Evolutionary conservation across 2,329 filamentous ascomycete species (phyloP).

Genomic region (Ascochyta fabae): DNA sequence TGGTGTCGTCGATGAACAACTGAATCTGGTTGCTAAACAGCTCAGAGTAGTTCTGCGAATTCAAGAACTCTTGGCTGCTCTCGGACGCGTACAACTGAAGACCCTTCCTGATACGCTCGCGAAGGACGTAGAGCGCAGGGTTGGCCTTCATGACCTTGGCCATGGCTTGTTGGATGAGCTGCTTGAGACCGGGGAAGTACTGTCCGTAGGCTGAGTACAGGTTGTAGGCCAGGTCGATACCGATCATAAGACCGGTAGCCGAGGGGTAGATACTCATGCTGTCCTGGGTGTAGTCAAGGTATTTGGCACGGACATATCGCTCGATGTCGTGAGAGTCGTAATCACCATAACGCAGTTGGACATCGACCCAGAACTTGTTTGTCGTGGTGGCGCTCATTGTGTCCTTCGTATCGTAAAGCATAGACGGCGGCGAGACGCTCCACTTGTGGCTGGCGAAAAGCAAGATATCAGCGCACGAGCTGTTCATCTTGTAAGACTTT

Average conservation of each 20-base stretch:
- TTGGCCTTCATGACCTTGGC: constrained; percentile 99
- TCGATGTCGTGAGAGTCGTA: constrained; percentile 99
- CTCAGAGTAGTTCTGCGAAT: constrained; percentile 99
- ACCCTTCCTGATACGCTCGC: constrained; percentile 98
- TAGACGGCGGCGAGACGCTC: constrained; percentile 93
- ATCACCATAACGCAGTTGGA: constrained; percentile 94
- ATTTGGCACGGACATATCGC: constrained; percentile 95
- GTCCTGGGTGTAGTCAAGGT: constrained; percentile 97
- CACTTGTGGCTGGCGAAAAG: constrained; percentile 98
- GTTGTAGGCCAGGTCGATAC: constrained; percentile 97
- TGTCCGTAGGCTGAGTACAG: constrained; percentile 97
- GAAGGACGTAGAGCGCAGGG: constrained; percentile 91
- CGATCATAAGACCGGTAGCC: constrained; percentile 95
- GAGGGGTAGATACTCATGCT: constrained; percentile 99
- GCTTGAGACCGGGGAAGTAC: constrained; percentile 97
- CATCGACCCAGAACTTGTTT: constrained; percentile 99
- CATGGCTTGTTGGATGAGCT: constrained; percentile 96
- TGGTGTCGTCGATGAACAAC: constrained; percentile 98
- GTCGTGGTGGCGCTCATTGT: constrained; percentile 91
- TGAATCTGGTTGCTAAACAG: constrained; percentile 99
- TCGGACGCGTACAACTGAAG: constrained; percentile 97
- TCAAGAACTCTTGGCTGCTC: constrained; percentile 98
- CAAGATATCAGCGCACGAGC: constrained; percentile 95
- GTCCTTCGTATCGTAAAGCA: constrained; percentile 96
- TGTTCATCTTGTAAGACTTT: constrained; percentile 99